These are phyloP conservation scores for Pestalotiopsis sp. DNA, from an alignment of 2,329 filamentous ascomycete species.

Conservation along the genomic window DNA sequence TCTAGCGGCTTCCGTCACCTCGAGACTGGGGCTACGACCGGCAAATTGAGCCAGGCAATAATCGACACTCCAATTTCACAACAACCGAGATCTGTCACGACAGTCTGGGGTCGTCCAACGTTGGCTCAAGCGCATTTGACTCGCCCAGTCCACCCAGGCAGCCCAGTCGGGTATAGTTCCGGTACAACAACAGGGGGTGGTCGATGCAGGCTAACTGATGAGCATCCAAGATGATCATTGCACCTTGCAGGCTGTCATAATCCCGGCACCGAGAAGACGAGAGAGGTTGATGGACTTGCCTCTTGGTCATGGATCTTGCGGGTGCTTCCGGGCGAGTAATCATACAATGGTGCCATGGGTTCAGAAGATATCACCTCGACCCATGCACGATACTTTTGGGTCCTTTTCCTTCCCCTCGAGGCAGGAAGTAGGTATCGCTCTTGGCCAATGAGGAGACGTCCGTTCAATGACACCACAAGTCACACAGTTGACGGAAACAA, in stretches of 20 bases:
- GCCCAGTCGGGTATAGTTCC: constrained; percentile 2
- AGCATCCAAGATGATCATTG: constrained; percentile 11
- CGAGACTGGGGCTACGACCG: constrained; percentile 3
- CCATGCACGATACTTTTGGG: neutral
- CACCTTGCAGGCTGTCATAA: constrained; percentile 12
- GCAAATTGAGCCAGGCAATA: constrained; percentile 7
- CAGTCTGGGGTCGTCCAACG: constrained; percentile 1
- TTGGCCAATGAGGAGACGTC: neutral
- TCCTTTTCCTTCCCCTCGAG: neutral
- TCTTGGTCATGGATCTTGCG: neutral
- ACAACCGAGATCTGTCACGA: constrained; percentile 10
- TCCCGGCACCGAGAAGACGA: constrained; percentile 2
- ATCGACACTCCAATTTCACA: constrained; percentile 10
- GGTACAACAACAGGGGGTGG: neutral
- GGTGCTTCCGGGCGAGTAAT: neutral
- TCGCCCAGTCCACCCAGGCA: neutral
- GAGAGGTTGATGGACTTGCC: neutral
- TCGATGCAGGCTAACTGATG: neutral
- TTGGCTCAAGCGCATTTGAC: constrained; percentile 7
- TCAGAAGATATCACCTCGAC: neutral
- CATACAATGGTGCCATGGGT: neutral
- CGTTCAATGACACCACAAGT: neutral
- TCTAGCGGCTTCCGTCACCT: constrained; percentile 4
- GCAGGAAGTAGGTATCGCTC: neutral
- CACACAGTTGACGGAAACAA: neutral